Conservation (phyloP, 305 asterid genomes). For the Plantago coronopus region DNA sequence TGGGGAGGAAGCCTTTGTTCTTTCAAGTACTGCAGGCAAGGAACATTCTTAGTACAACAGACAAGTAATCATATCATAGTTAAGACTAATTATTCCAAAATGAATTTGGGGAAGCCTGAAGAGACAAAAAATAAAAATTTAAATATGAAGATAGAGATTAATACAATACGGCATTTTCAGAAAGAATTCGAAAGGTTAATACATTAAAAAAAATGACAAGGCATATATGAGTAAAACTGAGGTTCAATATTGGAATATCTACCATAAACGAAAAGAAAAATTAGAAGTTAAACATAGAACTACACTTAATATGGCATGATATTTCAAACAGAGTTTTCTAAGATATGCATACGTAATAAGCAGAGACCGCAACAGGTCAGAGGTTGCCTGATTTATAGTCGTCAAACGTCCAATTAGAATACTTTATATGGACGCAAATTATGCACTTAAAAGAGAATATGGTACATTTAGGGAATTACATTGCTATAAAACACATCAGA, state of each 20-base stretch:
- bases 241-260: slow-evolving; percentile 3
- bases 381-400: no score
- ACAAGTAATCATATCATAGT: slow-evolving; percentile 12
- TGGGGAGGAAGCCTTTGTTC: slow-evolving; percentile 99
- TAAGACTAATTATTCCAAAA: slow-evolving; percentile 4
- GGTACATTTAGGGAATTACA: no score
- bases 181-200: not conserved
- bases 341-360: no score
- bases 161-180: not conserved
- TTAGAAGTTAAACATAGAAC: no score
- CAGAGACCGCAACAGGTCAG: no score
- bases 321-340: not conserved
- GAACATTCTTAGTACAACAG: slow-evolving; percentile 26
- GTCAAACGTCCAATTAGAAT: no score
- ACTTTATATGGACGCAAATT: no score
- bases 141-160: not conserved
- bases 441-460: no score
- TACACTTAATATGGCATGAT: not conserved
- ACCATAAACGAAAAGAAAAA: not conserved
- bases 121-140: not conserved
- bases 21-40: slow-evolving; percentile 77
- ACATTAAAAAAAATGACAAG: not conserved
- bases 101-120: slow-evolving; percentile 11
- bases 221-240: not conserved
- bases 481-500: no score